Evolutionary conservation across 176 grass and related monocot species (phyloP), one percentile per base, ranked within the genome.

Genomic region (Aegilops tauschii): DNA sequence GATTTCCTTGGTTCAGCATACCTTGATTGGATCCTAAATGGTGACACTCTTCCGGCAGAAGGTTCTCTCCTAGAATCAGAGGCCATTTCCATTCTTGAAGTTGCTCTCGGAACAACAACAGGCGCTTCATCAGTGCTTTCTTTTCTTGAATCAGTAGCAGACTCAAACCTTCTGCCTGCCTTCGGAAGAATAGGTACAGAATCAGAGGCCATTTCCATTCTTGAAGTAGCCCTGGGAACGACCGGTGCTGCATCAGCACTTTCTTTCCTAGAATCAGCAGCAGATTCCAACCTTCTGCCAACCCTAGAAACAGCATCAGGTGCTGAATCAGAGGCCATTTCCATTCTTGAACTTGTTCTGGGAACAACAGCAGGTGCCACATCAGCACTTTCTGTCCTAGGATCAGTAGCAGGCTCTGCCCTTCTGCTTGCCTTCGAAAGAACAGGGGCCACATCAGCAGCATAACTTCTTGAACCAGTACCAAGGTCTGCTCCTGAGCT

Each of bases 61-160:
- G 89, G 40, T 76, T 94, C 92, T 79, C 89, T 99, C 80, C 89
- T 96, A 70, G 92, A 93, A 87, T 96, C 92, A 88, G 87, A 82
- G 23, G 79, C 42, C 82, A 86, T 79, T 47, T 90, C 93, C 76
- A 83, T 73, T 92, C 90, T 93, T 30, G 90, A 88, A 86, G 50
- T 96, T 79, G 86, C 84, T 88, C 94, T 91, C 35, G 90, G 88
- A 49, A 86, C 86, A 79, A 92, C 54, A 18, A 75, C 82, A 74
- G 90, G 90, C 81, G 85, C 67, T 2, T 63, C 85, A 83, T 99
- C 94, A 81, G 62, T 68, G 86, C 77, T 87, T 85, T 91, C 89
- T 88, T 89, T 95, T 65, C 81, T 89, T 78, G 84, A 89, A 77
- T 91, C 93, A 66, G 78, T 80, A 65, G 77, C 50, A 62, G 82